These are phyloP conservation scores for Diospyros lotus DNA, from an alignment of 148 eudicot genomes.

Conservation along the genomic window DNA sequence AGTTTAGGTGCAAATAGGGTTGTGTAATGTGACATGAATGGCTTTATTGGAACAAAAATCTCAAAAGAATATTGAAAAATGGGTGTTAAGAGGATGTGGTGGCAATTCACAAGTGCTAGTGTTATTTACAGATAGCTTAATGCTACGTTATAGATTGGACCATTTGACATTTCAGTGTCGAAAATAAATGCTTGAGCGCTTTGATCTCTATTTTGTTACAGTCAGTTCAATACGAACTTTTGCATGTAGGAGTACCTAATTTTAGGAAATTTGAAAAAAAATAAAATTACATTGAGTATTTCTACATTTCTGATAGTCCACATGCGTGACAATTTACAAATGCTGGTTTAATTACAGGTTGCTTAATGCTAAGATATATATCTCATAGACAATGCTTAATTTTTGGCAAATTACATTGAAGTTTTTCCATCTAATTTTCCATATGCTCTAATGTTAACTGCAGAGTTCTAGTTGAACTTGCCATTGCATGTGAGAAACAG, in stretches of 20 bases:
- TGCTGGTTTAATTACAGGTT: not conserved
- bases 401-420: not conserved
- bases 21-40: too few species aligned
- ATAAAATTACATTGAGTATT: not conserved
- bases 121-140: too few species aligned
- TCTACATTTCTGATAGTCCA: not conserved
- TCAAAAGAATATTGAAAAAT: too few species aligned
- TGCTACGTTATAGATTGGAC: not conserved
- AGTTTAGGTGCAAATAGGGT: not conserved
- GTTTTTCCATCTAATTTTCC: not conserved
- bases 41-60: too few species aligned
- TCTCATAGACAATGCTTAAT: not conserved
- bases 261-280: not conserved
- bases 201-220: not conserved
- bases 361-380: not conserved
- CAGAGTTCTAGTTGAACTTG: constrained; percentile 86
- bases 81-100: too few species aligned
- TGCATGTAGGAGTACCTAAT: too few species aligned
- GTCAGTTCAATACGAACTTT: not conserved
- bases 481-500: constrained; percentile 83
- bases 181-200: not conserved
- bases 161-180: too few species aligned
- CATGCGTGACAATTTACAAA: not conserved
- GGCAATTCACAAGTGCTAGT: too few species aligned
- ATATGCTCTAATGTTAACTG: constrained; percentile 6